Percentiles rank a stretch among this genome's conserved stretches.
Conservation (phyloP, 768 basidiomycete species). For the Hysterangium stoloniferum region DNA sequence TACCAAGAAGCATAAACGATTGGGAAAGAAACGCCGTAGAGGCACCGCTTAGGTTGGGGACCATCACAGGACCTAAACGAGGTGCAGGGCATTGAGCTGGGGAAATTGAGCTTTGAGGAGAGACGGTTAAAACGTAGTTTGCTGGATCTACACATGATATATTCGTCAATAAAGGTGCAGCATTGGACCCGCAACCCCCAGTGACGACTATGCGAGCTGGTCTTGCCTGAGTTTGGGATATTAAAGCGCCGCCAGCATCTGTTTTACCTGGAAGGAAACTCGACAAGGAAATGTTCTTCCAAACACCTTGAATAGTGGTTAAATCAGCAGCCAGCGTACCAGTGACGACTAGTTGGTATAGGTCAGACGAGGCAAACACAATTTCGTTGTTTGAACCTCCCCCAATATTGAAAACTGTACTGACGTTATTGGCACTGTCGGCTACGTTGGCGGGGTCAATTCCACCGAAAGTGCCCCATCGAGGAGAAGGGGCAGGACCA, state of each 20-base stretch:
- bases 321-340: conserved; percentile 69
- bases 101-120: conserved; percentile 26
- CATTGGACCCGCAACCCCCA: conserved; percentile 53
- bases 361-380: conserved; percentile 46
- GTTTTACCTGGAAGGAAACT: conserved; percentile 35
- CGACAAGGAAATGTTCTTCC: conserved; percentile 42
- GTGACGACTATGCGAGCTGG: conserved; percentile 40
- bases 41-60: conserved; percentile 50
- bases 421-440: conserved; percentile 36
- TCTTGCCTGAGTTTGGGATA: conserved; percentile 20
- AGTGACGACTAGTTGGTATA: conserved; percentile 64
- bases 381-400: conserved; percentile 55
- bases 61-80: conserved; percentile 43
- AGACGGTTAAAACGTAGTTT: conserved; percentile 49
- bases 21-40: conserved; percentile 55
- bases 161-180: conserved; percentile 24
- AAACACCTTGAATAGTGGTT: conserved; percentile 46
- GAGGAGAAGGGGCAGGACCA: conserved; percentile 43
- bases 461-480: conserved; percentile 71
- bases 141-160: conserved; percentile 51
- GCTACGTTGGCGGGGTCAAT: conserved; percentile 46
- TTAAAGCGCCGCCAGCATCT: conserved; percentile 46
- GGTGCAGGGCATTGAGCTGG: conserved; percentile 50
- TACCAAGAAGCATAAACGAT: conserved; percentile 62
- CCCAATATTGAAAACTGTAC: conserved; percentile 65